Evolutionary conservation across 306 rosid species (phyloP), one percentile per base, ranked within the genome.

Genomic region (Cyamopsis tetragonoloba): DNA sequence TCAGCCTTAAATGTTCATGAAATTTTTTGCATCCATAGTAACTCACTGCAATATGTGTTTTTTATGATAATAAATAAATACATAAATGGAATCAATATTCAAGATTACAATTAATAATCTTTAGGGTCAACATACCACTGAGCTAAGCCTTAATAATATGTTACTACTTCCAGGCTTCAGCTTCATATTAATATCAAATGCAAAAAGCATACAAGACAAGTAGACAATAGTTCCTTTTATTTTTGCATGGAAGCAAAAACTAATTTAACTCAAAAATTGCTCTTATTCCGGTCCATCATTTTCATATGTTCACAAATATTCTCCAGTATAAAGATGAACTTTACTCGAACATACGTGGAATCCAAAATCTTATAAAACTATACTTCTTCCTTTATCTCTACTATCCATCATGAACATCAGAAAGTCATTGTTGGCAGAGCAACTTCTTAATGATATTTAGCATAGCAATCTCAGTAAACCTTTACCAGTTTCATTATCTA

Each of bases 31-130:
- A 38, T 69, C 17, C 41, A 73, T 4, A 30, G 38, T 37, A 56
- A 57, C 26, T 30, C 53, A 27, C n/a, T 49, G 24, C 31, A 44
- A 64, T 20, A 28, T 13, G 43, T 50, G 20, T n/a, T 1, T 23
- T 62, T 26, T n/a, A n/a, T 10, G 62, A 64, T 30, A 48, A 14
- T 7, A 59, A 44, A 67, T n/a, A n/a, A n/a, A n/a, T n/a, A n/a
- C 49, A 19, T 10, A 53, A 17, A 23, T 41, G 28, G 46, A 66
- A 42, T 35, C 49, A 18, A 12, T 59, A 50, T 18, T 65, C 43
- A 43, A 19, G 54, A 19, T 31, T 58, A 32, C 2, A 65, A 43
- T 13, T 20, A 42, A 30, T 62, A 7, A 23, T 59, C 11, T 60
- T 11, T 22, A 20, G 15, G 18, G 57, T 13, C 41, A 47, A 8